A percentile compares a stretch with the other conserved stretches of the same genome.
Conservation (phyloP, 1,284 basidiomycete genomes). For the Grifola frondosa region DNA sequence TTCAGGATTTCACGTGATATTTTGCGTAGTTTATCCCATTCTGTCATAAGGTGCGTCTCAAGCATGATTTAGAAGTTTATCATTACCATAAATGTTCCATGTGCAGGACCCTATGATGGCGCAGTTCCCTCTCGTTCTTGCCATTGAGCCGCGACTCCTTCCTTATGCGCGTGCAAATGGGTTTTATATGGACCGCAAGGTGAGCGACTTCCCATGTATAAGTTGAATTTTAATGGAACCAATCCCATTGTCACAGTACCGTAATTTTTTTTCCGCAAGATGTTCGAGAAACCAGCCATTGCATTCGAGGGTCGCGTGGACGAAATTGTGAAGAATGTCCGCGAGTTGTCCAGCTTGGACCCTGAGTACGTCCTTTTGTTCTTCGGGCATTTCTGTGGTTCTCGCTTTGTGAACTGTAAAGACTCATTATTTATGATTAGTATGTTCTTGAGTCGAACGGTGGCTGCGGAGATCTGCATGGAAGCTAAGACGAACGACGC, state of each 20-base stretch:
- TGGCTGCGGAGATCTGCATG: constrained; percentile 77
- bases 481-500: constrained; percentile 67
- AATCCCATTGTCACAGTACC: too few species aligned
- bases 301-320: constrained; percentile 52
- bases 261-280: constrained; percentile 79
- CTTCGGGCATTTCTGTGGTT: constrained; percentile 3
- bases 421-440: constrained; percentile 36
- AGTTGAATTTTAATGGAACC: too few species aligned
- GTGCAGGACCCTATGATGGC: constrained; percentile 70
- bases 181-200: constrained; percentile 73
- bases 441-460: constrained; percentile 77
- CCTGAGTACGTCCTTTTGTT: constrained; percentile 45
- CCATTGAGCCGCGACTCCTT: constrained; percentile 71
- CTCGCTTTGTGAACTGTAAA: constrained; percentile 4
- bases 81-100: constrained; percentile 11
- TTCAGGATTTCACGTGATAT: constrained; percentile 14
- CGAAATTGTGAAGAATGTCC: constrained; percentile 65
- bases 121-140: constrained; percentile 70
- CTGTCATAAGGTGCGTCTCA: constrained; percentile 52
- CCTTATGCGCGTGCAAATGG: constrained; percentile 70
- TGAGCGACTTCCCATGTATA: constrained; percentile 34
- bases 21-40: constrained; percentile 71
- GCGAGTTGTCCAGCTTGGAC: constrained; percentile 65
- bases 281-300: constrained; percentile 64
- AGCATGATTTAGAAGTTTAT: not conserved